Conservation (phyloP, 2,329 filamentous ascomycete genomes). For the Nemania diffusa region DNA sequence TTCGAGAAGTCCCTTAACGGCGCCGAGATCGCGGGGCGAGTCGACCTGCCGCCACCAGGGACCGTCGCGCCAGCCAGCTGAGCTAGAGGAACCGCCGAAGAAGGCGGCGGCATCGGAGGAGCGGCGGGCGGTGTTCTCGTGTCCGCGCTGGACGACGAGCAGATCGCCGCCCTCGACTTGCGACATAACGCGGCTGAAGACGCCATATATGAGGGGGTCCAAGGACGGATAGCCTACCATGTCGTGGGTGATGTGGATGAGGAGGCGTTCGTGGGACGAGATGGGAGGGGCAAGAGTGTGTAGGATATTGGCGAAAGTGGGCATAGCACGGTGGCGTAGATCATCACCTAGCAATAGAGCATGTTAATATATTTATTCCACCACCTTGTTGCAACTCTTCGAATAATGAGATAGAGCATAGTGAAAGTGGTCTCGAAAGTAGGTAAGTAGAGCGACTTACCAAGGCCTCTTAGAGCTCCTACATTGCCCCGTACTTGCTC, state of each 20-base stretch:
- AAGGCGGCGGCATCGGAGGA: constrained; percentile 69
- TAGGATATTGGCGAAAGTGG: constrained; percentile 93
- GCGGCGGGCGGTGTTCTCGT: constrained; percentile 79
- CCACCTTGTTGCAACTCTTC: constrained; percentile 13
- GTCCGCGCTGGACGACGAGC: constrained; percentile 91
- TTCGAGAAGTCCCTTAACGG: constrained; percentile 82
- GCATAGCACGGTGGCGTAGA: constrained; percentile 84
- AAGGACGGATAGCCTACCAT: constrained; percentile 93
- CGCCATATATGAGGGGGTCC: constrained; percentile 89
- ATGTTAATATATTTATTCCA: constrained; percentile 26
- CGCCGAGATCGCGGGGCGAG: constrained; percentile 77
- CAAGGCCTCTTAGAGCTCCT: constrained; percentile 77
- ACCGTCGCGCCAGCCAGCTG: constrained; percentile 83
- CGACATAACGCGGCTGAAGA: constrained; percentile 97
- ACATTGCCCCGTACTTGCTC: constrained; percentile 94
- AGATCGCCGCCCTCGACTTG: constrained; percentile 98
- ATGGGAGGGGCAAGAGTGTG: constrained; percentile 97
- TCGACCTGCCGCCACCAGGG: constrained; percentile 91
- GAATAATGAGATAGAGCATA: background rate
- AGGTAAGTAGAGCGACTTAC: constrained; percentile 59
- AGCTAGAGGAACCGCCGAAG: constrained; percentile 57
- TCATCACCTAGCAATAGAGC: constrained; percentile 74
- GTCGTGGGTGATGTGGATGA: constrained; percentile 98
- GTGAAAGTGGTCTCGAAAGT: background rate
- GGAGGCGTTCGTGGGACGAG: constrained; percentile 93